Evolutionary conservation across 495 filamentous ascomycete species (phyloP), one percentile per base, ranked within the genome.

Genomic region (Penicillium nucicola): DNA sequence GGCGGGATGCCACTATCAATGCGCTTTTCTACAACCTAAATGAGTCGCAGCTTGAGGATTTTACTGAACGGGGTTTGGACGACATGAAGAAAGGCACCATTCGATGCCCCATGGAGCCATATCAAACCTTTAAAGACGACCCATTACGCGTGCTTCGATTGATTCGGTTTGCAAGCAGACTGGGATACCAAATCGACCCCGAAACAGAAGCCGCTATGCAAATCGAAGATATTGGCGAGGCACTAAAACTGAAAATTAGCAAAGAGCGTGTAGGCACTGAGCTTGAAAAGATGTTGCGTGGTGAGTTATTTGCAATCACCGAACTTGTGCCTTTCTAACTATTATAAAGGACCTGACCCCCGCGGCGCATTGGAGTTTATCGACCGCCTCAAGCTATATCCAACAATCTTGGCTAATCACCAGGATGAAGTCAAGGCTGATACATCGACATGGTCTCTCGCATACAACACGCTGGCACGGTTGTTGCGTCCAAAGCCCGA

Each of bases 11-110:
- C 10, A 96, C 91, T 2, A 80, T 98, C 50, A 98, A 98, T 63
- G 92, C 93, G 19, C 77, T 98, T 42, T 98, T 98, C 70, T 98
- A 95, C 65, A 97, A 97, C 54, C 74, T 98, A 8, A 85, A 92
- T 44, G 72, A 82, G 15, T 72, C 66, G 4, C 56, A 74, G 44
- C 80, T 97, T 10, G 93, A 98, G 65, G 93, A 98, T 65, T 86
- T 92, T 45, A 92, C 89, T 0, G 80, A 79, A 12, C 70, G 65
- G 34, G 93, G 93, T 0, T 65, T 95, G 14, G 59, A 77, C 1
- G 93, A 97, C 62, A 82, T 98, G 80, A 55, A 76, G 36, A 71
- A 74, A 5, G 77, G 80, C 48, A 63, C 91, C 30, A 87, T 99
- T 53, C 83, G 87, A 50, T 97, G 95, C 9, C 93, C 93, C 13